phyloP scores from a whole-genome alignment of 2,329 filamentous ascomycete species.

The Helotiales sp. region DNA sequence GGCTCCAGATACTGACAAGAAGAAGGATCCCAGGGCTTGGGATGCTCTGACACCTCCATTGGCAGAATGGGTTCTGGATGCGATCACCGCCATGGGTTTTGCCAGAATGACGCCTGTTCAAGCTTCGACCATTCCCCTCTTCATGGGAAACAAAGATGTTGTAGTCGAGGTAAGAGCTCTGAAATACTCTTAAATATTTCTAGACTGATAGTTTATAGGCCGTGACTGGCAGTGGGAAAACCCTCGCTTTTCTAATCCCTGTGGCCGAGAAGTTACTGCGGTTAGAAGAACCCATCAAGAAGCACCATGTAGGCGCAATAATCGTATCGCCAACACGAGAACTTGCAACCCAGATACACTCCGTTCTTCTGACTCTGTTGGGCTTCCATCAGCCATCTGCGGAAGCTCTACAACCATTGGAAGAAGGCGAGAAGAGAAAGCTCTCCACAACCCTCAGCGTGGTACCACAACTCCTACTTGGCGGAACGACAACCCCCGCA shows the following conservation, averaged over 20 bases:
- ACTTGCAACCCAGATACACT: conserved; percentile 86
- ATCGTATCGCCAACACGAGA: conserved; percentile 94
- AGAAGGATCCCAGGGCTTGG: conserved; percentile 63
- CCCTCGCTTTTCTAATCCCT: conserved; percentile 82
- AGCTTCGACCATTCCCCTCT: conserved; percentile 85
- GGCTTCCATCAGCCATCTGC: conserved; percentile 84
- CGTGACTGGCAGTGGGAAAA: conserved; percentile 91
- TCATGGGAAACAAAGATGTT: conserved; percentile 88
- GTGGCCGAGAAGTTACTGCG: conserved; percentile 82
- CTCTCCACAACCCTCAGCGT: conserved; percentile 59
- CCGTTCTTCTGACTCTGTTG: conserved; percentile 76
- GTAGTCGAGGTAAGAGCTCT: conserved; percentile 74
- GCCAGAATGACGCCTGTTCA: conserved; percentile 92
- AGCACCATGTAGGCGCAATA: conserved; percentile 87
- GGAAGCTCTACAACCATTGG: conserved; percentile 60
- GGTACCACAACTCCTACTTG: conserved; percentile 86
- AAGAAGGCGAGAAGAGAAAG: conserved; percentile 57
- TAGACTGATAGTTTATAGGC: conserved; percentile 55
- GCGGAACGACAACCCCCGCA: conserved; percentile 77
- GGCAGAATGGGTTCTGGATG: conserved; percentile 85
- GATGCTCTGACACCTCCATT: conserved; percentile 71
- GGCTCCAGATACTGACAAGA: conserved; percentile 39
- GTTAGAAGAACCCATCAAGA: conserved; percentile 81
- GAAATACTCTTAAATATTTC: background rate
- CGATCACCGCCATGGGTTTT: conserved; percentile 84